A percentile compares a stretch with the other conserved stretches of the same genome.
These are phyloP conservation scores for Aspergillus candidus DNA, from an alignment of 2,329 filamentous ascomycete genomes.

Conservation along the genomic window DNA sequence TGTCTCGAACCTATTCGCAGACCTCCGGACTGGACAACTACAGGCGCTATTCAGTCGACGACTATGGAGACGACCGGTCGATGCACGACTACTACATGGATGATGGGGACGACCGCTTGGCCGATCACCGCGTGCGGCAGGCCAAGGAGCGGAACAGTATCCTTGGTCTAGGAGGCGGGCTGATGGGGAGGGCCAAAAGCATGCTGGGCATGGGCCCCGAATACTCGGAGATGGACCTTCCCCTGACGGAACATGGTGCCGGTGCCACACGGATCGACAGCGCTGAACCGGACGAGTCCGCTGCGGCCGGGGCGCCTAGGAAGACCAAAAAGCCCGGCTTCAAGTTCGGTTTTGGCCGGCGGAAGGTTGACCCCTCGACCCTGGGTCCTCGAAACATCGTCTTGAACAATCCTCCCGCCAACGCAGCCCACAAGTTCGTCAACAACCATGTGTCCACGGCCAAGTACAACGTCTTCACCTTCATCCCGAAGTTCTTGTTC, in stretches of 20 bases:
- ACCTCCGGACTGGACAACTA: slow-evolving; percentile 82
- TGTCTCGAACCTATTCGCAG: slow-evolving; percentile 57
- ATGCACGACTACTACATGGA: slow-evolving; percentile 64
- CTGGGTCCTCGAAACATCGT: slow-evolving; percentile 88
- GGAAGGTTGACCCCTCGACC: slow-evolving; percentile 81
- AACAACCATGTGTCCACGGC: slow-evolving; percentile 97
- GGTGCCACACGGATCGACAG: slow-evolving; percentile 43
- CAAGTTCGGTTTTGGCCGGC: slow-evolving; percentile 84
- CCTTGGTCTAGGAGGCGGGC: slow-evolving; percentile 74
- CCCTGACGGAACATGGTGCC: slow-evolving; percentile 71
- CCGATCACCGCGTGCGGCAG: slow-evolving; percentile 46
- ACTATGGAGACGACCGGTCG: slow-evolving; percentile 72
- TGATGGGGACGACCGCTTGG: slow-evolving; percentile 51
- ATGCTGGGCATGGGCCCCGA: slow-evolving; percentile 78
- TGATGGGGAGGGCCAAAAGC: slow-evolving; percentile 82
- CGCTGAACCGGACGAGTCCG: slow-evolving; percentile 37
- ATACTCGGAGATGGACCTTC: slow-evolving; percentile 98
- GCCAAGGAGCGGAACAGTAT: slow-evolving; percentile 82
- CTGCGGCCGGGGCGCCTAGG: slow-evolving; percentile 46
- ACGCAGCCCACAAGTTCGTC: slow-evolving; percentile 80
- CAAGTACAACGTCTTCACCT: slow-evolving; percentile 92
- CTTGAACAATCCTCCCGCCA: slow-evolving; percentile 93
- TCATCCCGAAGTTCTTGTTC: slow-evolving; percentile 92
- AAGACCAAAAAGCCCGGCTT: slow-evolving; percentile 68
- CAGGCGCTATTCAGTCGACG: slow-evolving; percentile 82